Evolutionary conservation across 805 yeast species (phyloP).

Genomic region (Candida hispaniensis): DNA sequence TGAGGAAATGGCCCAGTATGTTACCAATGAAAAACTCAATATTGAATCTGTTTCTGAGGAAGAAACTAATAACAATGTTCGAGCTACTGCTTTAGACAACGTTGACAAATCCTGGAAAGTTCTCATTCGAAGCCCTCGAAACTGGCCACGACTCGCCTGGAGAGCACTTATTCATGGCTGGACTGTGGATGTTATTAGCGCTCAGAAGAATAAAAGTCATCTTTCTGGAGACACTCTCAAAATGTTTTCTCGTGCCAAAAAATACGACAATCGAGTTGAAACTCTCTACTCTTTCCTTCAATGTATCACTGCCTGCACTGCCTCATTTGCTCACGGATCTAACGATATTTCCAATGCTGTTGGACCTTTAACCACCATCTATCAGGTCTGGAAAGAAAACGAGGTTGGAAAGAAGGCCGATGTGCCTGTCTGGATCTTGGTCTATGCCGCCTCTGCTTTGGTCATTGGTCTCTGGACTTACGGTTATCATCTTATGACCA

Average conservation of each 20-base stretch:
- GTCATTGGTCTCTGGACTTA: constrained; percentile 61
- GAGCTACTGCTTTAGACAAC: constrained; percentile 11
- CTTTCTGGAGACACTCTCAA: constrained; percentile 39
- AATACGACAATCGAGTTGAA: constrained; percentile 61
- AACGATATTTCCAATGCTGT: constrained; percentile 71
- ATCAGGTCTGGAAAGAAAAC: constrained; percentile 48
- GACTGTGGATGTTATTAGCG: constrained; percentile 48
- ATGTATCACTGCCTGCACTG: constrained; percentile 63
- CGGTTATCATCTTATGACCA: constrained; percentile 60
- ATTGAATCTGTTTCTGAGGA: constrained; percentile 11
- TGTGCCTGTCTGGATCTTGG: constrained; percentile 63
- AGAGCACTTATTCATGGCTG: constrained; percentile 48
- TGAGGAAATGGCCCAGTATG: constrained; percentile 12
- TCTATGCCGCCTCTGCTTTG: constrained; percentile 55
- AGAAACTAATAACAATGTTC: constrained; percentile 16
- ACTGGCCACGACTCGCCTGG: constrained; percentile 46
- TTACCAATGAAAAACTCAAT: constrained; percentile 16
- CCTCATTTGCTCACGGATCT: constrained; percentile 77
- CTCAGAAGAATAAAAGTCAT: constrained; percentile 26
- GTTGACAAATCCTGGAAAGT: constrained; percentile 19
- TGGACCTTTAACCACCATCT: constrained; percentile 62
- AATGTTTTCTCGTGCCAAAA: constrained; percentile 50
- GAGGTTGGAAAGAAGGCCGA: constrained; percentile 37
- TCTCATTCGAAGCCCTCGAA: constrained; percentile 33
- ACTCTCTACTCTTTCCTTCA: constrained; percentile 57